Evolutionary conservation across 352 stramenopile species (phyloP), one percentile per base, ranked within the genome.

Genomic region (Globisporangium irregulare): DNA sequence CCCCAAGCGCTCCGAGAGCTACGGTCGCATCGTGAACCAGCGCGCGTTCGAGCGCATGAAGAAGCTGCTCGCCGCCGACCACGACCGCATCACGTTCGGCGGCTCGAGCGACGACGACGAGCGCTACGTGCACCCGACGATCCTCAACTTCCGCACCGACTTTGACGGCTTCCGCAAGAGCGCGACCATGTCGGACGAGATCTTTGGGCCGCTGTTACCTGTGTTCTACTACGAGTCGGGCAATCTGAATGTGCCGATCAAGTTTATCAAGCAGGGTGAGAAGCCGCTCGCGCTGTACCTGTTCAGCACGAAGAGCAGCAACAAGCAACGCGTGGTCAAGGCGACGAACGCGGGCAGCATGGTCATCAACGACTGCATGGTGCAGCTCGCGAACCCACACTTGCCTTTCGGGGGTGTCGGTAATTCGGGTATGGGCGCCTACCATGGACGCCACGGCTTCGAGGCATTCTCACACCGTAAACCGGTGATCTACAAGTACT

Each of bases 161-260:
- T 64, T 79, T 6, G 66, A 62, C 1, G 80, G 74, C 7, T 92
- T 91, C 55, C 56, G 82, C 0, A 67, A 32, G 12, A 93, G 82
- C 61, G 78, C 84, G 3, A 74, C 81, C 25, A 97, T 98, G 86
- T 73, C 85, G 22, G 90, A 99, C 59, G 96, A 99, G 77, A 94
- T 99, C 34, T 99, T 99, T 78, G 96, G 97, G 1, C 97, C 97
- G 3, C 65, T 99, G 50, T 69, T 99, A 54, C 93, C 96, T 1
- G 92, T 99, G 51, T 79, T 95, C 41, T 94, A 93, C 72, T 93
- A 90, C 62, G 74, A 89, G 12, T 22, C 62, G 9, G 74, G 67
- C 41, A 54, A 81, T 24, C 56, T 87, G 36, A 59, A 76, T 8
- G 60, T 70, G 18, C 58, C 80, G 2, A 76, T 87, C 41, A 65